These are phyloP conservation scores for Globomyces sp. DNA, from an alignment of 371 early-diverging fungal genomes.

Conservation along the genomic window DNA sequence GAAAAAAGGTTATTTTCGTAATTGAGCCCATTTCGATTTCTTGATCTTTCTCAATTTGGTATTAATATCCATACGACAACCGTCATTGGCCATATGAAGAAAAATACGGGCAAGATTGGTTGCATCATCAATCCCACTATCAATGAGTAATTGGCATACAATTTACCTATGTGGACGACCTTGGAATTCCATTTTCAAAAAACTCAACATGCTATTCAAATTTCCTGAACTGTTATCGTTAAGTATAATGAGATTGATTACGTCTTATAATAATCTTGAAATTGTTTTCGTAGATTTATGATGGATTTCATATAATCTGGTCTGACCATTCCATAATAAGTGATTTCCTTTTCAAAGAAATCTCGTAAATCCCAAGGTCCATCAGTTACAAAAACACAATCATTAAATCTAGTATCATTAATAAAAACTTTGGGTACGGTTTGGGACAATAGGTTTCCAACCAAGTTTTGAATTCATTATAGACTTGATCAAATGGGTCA, in stretches of 20 bases:
- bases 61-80: conserved; percentile 11
- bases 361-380: conserved; percentile 76
- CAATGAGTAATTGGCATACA: too few relatives aligned
- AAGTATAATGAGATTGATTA: too few relatives aligned
- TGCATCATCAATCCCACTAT: conserved; percentile 76
- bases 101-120: conserved; percentile 50
- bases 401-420: conserved; percentile 23
- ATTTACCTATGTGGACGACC: conserved; percentile 61
- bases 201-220: conserved; percentile 62
- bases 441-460: neutral
- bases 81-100: conserved; percentile 12
- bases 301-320: conserved; percentile 34
- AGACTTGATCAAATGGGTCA: conserved; percentile 60
- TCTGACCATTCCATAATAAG: conserved; percentile 47
- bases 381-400: conserved; percentile 51
- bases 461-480: conserved; percentile 31
- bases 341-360: conserved; percentile 64
- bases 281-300: conserved; percentile 34
- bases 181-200: conserved; percentile 58
- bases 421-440: neutral
- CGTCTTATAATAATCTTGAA: conserved; percentile 41
- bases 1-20: conserved; percentile 4
- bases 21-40: neutral
- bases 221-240: conserved; percentile 43
- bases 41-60: conserved; percentile 14